These are phyloP conservation scores for Xylaria intraflava DNA, from an alignment of 495 filamentous ascomycete genomes.

Conservation along the genomic window DNA sequence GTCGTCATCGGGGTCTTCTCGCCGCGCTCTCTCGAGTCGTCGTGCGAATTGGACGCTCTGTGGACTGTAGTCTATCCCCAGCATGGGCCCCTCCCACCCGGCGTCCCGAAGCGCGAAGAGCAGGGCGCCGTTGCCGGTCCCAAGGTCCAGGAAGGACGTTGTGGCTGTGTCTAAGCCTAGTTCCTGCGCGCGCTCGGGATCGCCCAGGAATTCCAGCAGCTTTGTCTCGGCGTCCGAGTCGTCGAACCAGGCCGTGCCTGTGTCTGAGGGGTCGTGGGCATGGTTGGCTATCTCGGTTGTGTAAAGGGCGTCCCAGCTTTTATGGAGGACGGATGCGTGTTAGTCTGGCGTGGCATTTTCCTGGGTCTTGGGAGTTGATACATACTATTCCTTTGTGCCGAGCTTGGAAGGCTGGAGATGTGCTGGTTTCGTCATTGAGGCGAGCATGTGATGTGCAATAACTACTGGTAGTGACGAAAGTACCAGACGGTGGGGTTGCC, in stretches of 20 bases:
- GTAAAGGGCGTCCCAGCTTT: slow-evolving; percentile 67
- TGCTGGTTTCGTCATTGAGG: slow-evolving; percentile 19
- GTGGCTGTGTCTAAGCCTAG: slow-evolving; percentile 10
- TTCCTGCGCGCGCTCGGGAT: slow-evolving; percentile 13
- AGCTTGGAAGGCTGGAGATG: slow-evolving; percentile 59
- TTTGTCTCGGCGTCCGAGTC: slow-evolving; percentile 61
- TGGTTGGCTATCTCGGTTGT: slow-evolving; percentile 55
- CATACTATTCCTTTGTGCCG: slow-evolving; percentile 66
- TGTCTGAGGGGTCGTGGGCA: slow-evolving; percentile 52
- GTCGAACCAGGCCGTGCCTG: slow-evolving; percentile 70
- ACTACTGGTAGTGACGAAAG: background rate
- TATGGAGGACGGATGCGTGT: background rate
- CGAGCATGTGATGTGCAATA: too few species aligned
- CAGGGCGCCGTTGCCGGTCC: slow-evolving; percentile 88
- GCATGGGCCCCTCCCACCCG: slow-evolving; percentile 53
- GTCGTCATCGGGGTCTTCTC: slow-evolving; percentile 12
- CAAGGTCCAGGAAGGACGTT: slow-evolving; percentile 59
- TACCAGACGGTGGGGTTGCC: background rate
- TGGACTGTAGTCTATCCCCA: slow-evolving; percentile 83
- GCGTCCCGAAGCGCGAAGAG: slow-evolving; percentile 64
- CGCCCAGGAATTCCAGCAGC: slow-evolving; percentile 50
- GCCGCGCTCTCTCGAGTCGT: slow-evolving; percentile 36
- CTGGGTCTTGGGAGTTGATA: background rate
- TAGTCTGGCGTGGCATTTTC: background rate
- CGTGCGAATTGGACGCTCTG: slow-evolving; percentile 65